Evolutionary conservation across 495 filamentous ascomycete genomes (phyloP), one percentile per base, ranked within the genome.

Genomic region (Aspergillus steynii): DNA sequence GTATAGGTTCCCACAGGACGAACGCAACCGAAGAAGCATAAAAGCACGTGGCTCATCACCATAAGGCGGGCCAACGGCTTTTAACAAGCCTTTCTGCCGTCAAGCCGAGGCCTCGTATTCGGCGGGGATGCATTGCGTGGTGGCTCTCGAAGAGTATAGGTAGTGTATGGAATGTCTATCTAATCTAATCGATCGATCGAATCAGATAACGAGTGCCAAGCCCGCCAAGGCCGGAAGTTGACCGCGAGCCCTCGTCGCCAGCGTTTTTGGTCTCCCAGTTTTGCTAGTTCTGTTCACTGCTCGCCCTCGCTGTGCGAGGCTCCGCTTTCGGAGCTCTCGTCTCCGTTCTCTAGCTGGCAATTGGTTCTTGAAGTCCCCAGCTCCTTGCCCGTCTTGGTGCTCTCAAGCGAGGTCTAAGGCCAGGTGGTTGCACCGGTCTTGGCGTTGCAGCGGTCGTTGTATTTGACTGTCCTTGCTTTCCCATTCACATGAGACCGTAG

Each of bases 181-280:
- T 42, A 42, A 42, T 42, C 37, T 42, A 42, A 42, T 42, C 37
- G 37, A 42, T 42, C 37, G 12, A 42, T 42, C 55, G 58, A 63
- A 65, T 69, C 67, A 69, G 63, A 63, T 65, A 67, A 60, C n/a
- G 29, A 56, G 49, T 50, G 58, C 68, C 60, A 70, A 67, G 65
- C 28, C 31, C 54, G 60, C 54, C 31, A 58, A 58, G 49, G 27
- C 15, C 14, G 34, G 34, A 52, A 37, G 59, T 55, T 46, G 25
- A 28, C 42, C 37, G 37, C 48, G 15, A 34, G 29, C 61, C 37
- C 14, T 42, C 37, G 3, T 42, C 37, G 7, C 12, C 7, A 14
- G 9, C 5, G 9, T 20, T 20, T 20, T 20, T 20, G 20, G 20
- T 20, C 20, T 20, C 20, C 20, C 37, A 15, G 37, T 42, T 42